These are phyloP conservation scores for Tuber brumale DNA, from an alignment of 495 filamentous ascomycete genomes.

Conservation along the genomic window DNA sequence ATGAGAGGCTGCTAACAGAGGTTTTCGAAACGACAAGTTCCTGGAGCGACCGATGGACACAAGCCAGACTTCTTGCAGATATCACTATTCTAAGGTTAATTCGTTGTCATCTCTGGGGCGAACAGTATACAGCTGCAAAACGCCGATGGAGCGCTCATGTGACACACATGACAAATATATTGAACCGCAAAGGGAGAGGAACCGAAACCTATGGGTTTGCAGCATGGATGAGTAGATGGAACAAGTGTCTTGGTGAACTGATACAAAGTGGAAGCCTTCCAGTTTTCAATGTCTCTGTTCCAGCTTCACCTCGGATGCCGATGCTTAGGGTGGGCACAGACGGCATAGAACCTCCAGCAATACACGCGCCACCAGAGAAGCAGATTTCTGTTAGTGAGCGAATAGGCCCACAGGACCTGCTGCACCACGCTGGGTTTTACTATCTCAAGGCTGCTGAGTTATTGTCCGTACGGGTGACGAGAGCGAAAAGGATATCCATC, in stretches of 20 bases:
- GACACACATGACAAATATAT: slow-evolving; percentile 60
- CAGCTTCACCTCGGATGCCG: neutral
- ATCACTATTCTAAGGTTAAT: slow-evolving; percentile 68
- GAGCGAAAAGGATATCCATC: slow-evolving; percentile 63
- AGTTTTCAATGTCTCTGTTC: slow-evolving; percentile 19
- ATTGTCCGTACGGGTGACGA: slow-evolving; percentile 51
- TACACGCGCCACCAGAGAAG: slow-evolving; percentile 65
- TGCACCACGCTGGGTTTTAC: slow-evolving; percentile 90
- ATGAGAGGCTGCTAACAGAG: slow-evolving; percentile 73
- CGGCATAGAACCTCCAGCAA: slow-evolving; percentile 37
- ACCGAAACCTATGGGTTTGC: slow-evolving; percentile 46
- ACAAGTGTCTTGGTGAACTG: slow-evolving; percentile 36
- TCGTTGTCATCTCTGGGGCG: slow-evolving; percentile 68
- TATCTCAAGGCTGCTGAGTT: slow-evolving; percentile 63
- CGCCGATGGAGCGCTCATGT: slow-evolving; percentile 70
- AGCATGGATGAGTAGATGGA: slow-evolving; percentile 36
- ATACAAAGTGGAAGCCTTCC: slow-evolving; percentile 25
- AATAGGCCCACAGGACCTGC: slow-evolving; percentile 65
- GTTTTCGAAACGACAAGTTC: slow-evolving; percentile 79
- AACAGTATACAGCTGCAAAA: slow-evolving; percentile 66
- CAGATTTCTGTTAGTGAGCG: slow-evolving; percentile 53
- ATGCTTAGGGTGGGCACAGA: slow-evolving; percentile 16
- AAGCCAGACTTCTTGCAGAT: slow-evolving; percentile 74
- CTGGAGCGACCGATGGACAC: slow-evolving; percentile 81
- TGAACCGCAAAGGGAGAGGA: slow-evolving; percentile 76